Conservation (phyloP, 2,329 filamentous ascomycete genomes). For the Penicillium brevicompactum region DNA sequence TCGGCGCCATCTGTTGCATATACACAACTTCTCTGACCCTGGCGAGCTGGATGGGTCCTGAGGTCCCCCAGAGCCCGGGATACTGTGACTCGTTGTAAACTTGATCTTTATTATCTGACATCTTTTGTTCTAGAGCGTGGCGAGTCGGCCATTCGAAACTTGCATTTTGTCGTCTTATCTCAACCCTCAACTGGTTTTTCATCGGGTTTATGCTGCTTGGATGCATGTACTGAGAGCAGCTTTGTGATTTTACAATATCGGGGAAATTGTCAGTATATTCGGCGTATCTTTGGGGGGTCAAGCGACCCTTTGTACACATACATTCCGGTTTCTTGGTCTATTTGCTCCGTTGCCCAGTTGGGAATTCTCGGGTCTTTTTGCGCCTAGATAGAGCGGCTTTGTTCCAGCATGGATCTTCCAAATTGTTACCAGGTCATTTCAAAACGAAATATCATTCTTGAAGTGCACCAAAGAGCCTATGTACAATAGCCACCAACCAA, state of each 20-base stretch:
- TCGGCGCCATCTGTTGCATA: constrained; percentile 83
- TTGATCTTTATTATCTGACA: background rate
- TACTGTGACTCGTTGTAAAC: constrained; percentile 59
- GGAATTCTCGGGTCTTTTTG: too few species aligned
- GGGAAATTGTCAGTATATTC: constrained; percentile 11
- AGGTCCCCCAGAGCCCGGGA: constrained; percentile 56
- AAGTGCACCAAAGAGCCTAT: constrained; percentile 18
- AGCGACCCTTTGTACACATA: constrained; percentile 18
- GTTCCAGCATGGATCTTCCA: background rate
- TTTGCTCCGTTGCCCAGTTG: background rate
- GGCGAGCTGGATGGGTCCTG: constrained; percentile 75
- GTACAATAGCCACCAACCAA: constrained; percentile 10
- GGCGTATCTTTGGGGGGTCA: constrained; percentile 2
- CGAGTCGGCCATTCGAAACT: background rate
- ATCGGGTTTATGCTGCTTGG: constrained; percentile 10
- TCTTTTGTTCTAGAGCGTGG: constrained; percentile 3
- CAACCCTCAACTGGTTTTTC: constrained; percentile 18
- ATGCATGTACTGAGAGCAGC: constrained; percentile 10
- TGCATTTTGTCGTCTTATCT: constrained; percentile 8
- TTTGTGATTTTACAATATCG: constrained; percentile 9
- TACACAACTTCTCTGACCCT: constrained; percentile 90
- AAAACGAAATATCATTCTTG: constrained; percentile 8
- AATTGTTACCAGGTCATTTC: background rate
- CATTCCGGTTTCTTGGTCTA: background rate
- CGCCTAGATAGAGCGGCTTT: background rate